Percentiles rank a stretch among this genome's conserved stretches.
These are phyloP conservation scores for Lolium perenne DNA, from an alignment of 176 grass and related monocot species.

Conservation along the genomic window DNA sequence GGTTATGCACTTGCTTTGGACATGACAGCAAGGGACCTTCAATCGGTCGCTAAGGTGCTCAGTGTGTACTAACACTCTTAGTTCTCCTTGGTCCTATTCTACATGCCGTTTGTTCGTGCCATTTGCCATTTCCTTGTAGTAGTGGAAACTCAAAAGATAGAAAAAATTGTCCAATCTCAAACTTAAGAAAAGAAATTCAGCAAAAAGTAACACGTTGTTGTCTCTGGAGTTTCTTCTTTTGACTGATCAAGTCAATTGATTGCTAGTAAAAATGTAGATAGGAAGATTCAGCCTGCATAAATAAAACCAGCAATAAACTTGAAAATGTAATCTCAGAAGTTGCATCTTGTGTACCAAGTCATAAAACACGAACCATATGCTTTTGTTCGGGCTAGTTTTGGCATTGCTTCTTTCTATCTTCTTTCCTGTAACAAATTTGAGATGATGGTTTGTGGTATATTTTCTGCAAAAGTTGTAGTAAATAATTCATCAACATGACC, in stretches of 20 bases:
- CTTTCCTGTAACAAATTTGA: not conserved
- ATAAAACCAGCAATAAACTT: slow-evolving; percentile 23
- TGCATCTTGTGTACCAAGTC: not conserved
- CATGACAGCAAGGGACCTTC: slow-evolving; percentile 98
- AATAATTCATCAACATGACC: not conserved
- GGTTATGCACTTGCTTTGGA: slow-evolving; percentile 98
- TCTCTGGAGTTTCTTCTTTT: slow-evolving; percentile 2
- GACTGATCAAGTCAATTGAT: not conserved
- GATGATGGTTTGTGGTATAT: not conserved
- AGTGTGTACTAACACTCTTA: slow-evolving; percentile 34
- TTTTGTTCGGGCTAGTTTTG: not conserved
- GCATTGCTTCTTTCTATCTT: not conserved
- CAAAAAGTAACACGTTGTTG: not conserved
- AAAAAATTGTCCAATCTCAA: not conserved
- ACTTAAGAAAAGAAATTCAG: not conserved
- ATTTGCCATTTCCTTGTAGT: slow-evolving; percentile 18
- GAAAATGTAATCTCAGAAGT: not conserved
- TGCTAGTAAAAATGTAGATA: not conserved
- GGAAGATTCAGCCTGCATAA: not conserved
- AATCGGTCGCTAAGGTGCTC: slow-evolving; percentile 73
- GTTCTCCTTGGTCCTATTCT: slow-evolving; percentile 9
- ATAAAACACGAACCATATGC: not conserved
- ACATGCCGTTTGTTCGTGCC: not conserved
- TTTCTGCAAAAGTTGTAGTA: not conserved
- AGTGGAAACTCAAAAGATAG: slow-evolving; percentile 13